Base-by-base conservation (phyloP, 1,139 yeast genomes). In the Oligophagozyma castellii region DNA sequence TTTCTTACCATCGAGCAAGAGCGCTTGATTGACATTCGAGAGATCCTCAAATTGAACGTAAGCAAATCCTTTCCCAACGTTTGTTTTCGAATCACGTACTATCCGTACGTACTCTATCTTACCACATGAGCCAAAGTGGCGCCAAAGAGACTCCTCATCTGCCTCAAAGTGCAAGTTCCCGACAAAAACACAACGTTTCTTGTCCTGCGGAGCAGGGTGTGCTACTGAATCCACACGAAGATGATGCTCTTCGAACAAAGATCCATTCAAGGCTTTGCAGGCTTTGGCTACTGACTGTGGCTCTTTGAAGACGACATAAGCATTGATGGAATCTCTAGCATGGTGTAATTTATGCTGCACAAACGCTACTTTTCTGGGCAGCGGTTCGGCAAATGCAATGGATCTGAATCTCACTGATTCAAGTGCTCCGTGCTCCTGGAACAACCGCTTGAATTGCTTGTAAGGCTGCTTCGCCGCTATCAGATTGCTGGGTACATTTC, bases 31-130 rank as follows among this genome's bases (percentile, higher is more conserved):
- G 10, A 92, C 95, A 22, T 77, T 65, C 35, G 76, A 68, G 15
- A 86, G 60, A 54, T 86, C 95, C 38, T 65, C 69, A 59, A 86
- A 92, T 56, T 89, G 96, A 19, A 92, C 84, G 53, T 84, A 80
- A 4, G 95, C 98, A 60, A 92, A 86, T 4, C 99, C 99, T 58
- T 89, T 92, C 42, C 98, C 99, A 38, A 89, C 63, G 46, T 92
- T 89, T 16, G 96, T 89, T 56, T 81, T 81, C 12, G 93, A 59
- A 53, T 92, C 98, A 49, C 99, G 73, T 20, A 92, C 70, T 30
- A 92, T 67, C 51, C 99, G 70, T 15, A 86, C 95, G 38, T 81
- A 76, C 52, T 84, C 95, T 31, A 92, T 76, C 24, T 69, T 69
- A 27, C 83, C 84, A 40, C 76, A 65, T 13, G 61, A 56, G 3